These are phyloP conservation scores for Cadophora sp. DNA, from an alignment of 2,329 filamentous ascomycete species.

Conservation along the genomic window DNA sequence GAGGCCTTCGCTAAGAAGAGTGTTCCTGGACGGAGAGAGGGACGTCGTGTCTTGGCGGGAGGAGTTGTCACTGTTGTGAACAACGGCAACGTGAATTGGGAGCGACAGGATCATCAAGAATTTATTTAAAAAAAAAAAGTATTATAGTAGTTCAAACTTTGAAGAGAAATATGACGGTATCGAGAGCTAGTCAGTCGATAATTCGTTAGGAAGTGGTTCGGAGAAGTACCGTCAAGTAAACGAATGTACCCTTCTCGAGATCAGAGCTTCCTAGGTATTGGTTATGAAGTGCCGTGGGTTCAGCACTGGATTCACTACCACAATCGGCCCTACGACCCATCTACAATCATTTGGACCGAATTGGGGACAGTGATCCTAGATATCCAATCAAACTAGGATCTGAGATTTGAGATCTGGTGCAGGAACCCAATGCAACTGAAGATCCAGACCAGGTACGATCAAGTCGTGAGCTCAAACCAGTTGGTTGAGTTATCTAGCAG, in stretches of 20 bases:
- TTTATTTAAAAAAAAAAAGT: too few species aligned
- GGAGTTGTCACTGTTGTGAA: background rate
- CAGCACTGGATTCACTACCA: background rate
- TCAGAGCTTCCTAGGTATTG: background rate
- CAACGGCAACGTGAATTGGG: background rate
- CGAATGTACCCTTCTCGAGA: background rate
- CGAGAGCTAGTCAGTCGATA: background rate
- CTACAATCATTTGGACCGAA: background rate
- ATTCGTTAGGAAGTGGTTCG: background rate
- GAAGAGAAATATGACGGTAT: background rate
- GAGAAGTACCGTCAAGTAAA: background rate
- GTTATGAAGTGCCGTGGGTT: background rate
- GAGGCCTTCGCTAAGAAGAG: background rate
- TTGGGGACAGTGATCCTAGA: too few species aligned
- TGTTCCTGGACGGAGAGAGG: background rate
- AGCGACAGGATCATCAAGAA: too few species aligned
- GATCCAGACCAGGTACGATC: background rate
- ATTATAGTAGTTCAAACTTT: too few species aligned
- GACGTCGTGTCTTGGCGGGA: background rate
- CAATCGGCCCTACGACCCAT: background rate
- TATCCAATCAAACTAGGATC: background rate
- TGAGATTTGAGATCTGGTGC: background rate
- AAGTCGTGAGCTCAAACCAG: too few species aligned
- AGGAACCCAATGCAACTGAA: background rate
- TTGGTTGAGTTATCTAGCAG: too few species aligned